These are phyloP conservation scores for Kregervanrija pseudodelftensis DNA, from an alignment of 805 yeast genomes.

Conservation along the genomic window DNA sequence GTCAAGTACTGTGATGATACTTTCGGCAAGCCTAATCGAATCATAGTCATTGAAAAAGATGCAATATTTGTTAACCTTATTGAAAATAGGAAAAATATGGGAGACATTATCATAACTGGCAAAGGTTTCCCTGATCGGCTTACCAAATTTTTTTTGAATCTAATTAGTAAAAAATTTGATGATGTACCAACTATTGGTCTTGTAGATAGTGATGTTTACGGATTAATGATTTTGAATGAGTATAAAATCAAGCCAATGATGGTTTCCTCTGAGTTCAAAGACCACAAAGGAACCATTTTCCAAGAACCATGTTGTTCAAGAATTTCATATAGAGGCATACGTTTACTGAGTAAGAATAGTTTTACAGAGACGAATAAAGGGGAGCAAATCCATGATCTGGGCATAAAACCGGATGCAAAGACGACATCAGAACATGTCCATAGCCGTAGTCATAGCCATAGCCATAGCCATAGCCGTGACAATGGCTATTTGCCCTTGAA, in stretches of 20 bases:
- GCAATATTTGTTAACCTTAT: constrained; percentile 35
- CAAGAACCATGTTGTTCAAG: neutral
- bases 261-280: neutral
- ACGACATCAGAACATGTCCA: neutral
- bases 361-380: too few relatives aligned
- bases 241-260: constrained; percentile 14
- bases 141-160: constrained; percentile 34
- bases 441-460: neutral
- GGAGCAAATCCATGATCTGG: too few relatives aligned
- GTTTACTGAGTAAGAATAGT: neutral
- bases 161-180: constrained; percentile 20
- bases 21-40: constrained; percentile 17
- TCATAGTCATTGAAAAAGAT: constrained; percentile 46
- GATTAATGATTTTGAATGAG: constrained; percentile 43
- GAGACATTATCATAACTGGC: constrained; percentile 43
- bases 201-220: constrained; percentile 63
- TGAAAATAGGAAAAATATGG: constrained; percentile 3
- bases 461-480: too few relatives aligned
- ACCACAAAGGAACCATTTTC: neutral
- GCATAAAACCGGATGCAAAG: neutral
- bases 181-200: constrained; percentile 36
- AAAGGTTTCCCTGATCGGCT: constrained; percentile 60
- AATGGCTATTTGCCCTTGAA: neutral
- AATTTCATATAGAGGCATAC: constrained; percentile 3
- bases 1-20: constrained; percentile 3